Evolutionary conservation across 148 eudicot species (phyloP).

Genomic region (Oxyria digyna): DNA sequence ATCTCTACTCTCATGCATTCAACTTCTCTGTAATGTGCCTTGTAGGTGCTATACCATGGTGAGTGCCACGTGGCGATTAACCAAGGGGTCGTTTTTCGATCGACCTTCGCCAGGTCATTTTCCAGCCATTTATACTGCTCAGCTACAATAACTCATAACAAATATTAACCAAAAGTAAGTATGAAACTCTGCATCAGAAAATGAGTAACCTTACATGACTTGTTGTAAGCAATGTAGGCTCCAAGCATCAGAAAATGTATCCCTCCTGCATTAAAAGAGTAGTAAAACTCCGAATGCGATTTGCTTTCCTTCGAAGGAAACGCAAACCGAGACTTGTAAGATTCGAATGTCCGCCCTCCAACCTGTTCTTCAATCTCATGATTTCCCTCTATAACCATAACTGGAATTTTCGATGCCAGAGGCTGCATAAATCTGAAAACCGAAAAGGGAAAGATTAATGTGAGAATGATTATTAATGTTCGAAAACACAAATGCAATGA

Average conservation of each 20-base stretch:
- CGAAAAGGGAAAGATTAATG: too few relatives aligned
- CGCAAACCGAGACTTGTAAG: constrained; percentile 89
- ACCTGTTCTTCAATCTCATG: constrained; percentile 86
- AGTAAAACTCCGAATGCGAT: constrained; percentile 74
- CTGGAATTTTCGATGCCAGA: constrained; percentile 65
- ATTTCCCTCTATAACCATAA: constrained; percentile 95
- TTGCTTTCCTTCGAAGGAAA: constrained; percentile 84
- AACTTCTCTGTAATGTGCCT: constrained; percentile 79
- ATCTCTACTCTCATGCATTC: constrained; percentile 95
- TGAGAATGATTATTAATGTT: too few relatives aligned
- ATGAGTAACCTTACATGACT: constrained; percentile 45
- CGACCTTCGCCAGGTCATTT: constrained; percentile 68
- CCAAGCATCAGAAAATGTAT: constrained; percentile 91
- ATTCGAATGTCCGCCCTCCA: constrained; percentile 49
- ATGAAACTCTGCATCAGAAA: neutral
- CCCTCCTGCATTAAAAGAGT: constrained; percentile 94
- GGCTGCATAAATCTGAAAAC: constrained; percentile 70
- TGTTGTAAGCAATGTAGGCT: constrained; percentile 63
- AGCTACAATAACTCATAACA: constrained; percentile 26
- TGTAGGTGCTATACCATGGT: constrained; percentile 83
- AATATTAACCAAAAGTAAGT: neutral
- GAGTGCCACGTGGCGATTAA: constrained; percentile 82
- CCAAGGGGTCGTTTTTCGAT: constrained; percentile 80
- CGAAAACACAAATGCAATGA: too few relatives aligned
- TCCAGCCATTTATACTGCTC: constrained; percentile 92